Conservation (phyloP, 2,329 filamentous ascomycete genomes). For the Ceratocystis cubensis region DNA sequence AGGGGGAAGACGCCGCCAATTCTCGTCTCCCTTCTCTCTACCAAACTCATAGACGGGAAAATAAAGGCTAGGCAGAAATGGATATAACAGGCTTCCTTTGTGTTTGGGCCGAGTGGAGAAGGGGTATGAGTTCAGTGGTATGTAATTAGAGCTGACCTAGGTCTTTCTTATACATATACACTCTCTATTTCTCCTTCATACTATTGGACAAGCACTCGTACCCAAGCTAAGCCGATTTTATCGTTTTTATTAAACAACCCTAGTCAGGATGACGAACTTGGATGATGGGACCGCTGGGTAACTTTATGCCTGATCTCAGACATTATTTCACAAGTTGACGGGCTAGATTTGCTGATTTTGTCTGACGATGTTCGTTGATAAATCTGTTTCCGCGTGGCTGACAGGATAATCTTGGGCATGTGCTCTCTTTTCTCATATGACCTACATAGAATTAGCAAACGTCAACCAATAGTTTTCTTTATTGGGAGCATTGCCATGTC, state of each 20-base stretch:
- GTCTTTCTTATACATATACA: background rate
- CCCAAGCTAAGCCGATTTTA: background rate
- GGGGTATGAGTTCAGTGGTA: background rate
- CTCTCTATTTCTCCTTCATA: background rate
- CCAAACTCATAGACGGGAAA: background rate
- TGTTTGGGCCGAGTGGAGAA: conserved; percentile 3
- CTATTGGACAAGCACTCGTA: background rate
- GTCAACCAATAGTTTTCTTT: background rate
- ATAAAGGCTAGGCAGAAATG: background rate
- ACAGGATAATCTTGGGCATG: background rate
- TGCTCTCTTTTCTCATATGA: background rate
- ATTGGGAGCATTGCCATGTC: background rate
- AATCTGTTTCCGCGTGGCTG: background rate
- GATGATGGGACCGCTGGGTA: no score
- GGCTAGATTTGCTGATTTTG: background rate
- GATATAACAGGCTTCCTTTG: conserved; percentile 4
- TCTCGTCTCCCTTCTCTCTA: background rate
- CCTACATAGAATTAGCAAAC: background rate
- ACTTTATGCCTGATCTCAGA: background rate
- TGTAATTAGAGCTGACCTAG: background rate
- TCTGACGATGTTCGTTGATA: background rate
- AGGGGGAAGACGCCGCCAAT: no score
- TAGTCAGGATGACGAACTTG: background rate
- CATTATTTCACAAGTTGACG: background rate
- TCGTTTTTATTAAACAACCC: background rate